Evolutionary conservation across 2,329 filamentous ascomycete species (phyloP), one percentile per base, ranked within the genome.

Genomic region (Trichoderma pleuroti): DNA sequence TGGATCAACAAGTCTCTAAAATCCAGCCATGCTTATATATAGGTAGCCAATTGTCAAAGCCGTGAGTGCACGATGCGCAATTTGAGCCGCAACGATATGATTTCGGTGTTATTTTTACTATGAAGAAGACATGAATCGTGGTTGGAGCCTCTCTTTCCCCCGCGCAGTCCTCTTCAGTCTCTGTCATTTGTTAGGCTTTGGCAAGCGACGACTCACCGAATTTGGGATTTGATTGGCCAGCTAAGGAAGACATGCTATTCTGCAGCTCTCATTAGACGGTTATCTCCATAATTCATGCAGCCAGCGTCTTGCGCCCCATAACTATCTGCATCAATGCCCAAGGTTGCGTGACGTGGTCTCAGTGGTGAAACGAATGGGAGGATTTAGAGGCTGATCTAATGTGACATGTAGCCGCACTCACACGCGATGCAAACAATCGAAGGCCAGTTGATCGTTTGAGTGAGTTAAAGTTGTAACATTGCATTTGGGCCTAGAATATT

Each of bases 241-340:
- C n/a, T 16, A 4, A 14, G 5, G 14, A 18, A 49, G 11, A 28
- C 34, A 68, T 60, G 65, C 65, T 54, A 46, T 49, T 56, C 54
- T 28, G 54, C 65, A 59, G 34, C 36, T 46, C 21, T 46, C 9
- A 60, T 60, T 68, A 34, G 65, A 68, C 36, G 10, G n/a, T 18
- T 12, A 24, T 46, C 28, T 46, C 64, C 63, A 66, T 66, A 56
- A 42, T 57, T 28, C 18, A 66, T 66, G 63, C 63, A 57, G n/a
- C n/a, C 34, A 34, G 4, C 24, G 24, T 21, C 12, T 57, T 34
- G 24, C 21, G 63, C 63, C 34, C 49, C 63, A 39, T 66, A 66
- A 66, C 36, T 49, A 52, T 28, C 49, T 68, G 65, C 65, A 68
- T 68, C 46, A 68, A 49, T 68, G 39, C 65, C 65, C 16, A 49